Evolutionary conservation across 352 stramenopile species (phyloP).

Genomic region (Phytophthora syringae): DNA sequence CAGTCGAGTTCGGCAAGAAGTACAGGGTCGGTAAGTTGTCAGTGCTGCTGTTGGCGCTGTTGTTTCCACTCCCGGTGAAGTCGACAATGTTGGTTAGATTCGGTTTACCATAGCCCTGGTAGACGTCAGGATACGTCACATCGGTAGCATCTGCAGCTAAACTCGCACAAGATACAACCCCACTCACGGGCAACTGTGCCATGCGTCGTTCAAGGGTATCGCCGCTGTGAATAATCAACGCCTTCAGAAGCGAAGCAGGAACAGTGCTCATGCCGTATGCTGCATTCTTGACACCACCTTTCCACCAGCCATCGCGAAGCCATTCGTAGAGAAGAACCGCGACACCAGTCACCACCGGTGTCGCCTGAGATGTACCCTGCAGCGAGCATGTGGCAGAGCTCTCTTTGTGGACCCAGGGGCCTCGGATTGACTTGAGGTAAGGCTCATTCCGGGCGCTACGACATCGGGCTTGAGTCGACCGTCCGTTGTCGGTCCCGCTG

Average conservation of each 20-base stretch:
- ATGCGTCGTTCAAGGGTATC: slow-evolving; percentile 62
- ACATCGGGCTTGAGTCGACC: slow-evolving; percentile 89
- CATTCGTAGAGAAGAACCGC: slow-evolving; percentile 81
- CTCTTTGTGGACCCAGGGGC: slow-evolving; percentile 59
- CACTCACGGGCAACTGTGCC: slow-evolving; percentile 37
- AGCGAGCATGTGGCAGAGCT: slow-evolving; percentile 68
- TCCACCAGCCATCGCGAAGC: slow-evolving; percentile 85
- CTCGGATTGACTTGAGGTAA: slow-evolving; percentile 78
- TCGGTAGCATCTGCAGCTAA: slow-evolving; percentile 37
- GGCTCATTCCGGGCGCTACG: slow-evolving; percentile 82
- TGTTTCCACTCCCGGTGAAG: slow-evolving; percentile 37
- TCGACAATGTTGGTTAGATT: slow-evolving; percentile 84
- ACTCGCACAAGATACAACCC: slow-evolving; percentile 57
- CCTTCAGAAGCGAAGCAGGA: slow-evolving; percentile 78
- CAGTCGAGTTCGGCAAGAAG: slow-evolving; percentile 79
- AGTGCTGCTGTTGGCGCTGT: slow-evolving; percentile 16
- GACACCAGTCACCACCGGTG: slow-evolving; percentile 74
- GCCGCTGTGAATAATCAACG: slow-evolving; percentile 82
- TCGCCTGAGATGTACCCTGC: slow-evolving; percentile 82
- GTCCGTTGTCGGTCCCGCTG: slow-evolving; percentile 80
- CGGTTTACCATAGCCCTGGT: slow-evolving; percentile 83
- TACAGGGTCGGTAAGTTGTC: slow-evolving; percentile 47
- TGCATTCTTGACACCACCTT: slow-evolving; percentile 58
- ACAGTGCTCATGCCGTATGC: slow-evolving; percentile 62
- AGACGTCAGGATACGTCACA: slow-evolving; percentile 69